Conservation (phyloP, 2,329 filamentous ascomycete genomes). For the Pseudogymnoascus sp. region DNA sequence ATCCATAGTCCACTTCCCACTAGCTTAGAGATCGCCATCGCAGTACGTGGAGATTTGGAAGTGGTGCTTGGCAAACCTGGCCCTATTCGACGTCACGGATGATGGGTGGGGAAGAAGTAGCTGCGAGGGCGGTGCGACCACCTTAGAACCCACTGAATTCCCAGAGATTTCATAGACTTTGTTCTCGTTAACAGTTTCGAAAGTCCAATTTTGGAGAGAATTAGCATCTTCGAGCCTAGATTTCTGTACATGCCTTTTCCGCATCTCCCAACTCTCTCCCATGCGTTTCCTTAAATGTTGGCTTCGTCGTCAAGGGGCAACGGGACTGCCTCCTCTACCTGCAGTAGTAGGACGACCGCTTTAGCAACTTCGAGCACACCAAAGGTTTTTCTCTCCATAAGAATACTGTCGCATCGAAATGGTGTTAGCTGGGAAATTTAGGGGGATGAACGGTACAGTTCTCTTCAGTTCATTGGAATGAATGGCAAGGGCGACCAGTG, state of each 20-base stretch:
- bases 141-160: not conserved
- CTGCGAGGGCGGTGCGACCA: slow-evolving; percentile 40
- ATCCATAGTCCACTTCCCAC: slow-evolving; percentile 43
- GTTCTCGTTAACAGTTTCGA: not conserved
- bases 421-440: not conserved
- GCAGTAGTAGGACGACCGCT: not conserved
- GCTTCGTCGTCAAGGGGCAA: slow-evolving; percentile 43
- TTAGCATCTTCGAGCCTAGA: slow-evolving; percentile 36
- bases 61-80: slow-evolving; percentile 40
- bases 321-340: slow-evolving; percentile 46
- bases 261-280: not conserved
- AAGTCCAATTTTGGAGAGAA: slow-evolving; percentile 13
- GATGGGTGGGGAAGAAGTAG: slow-evolving; percentile 39
- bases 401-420: not conserved
- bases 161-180: not conserved
- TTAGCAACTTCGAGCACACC: not conserved
- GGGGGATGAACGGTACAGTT: not conserved
- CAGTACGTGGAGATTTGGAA: slow-evolving; percentile 41
- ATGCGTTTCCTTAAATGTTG: slow-evolving; percentile 14
- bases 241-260: slow-evolving; percentile 24
- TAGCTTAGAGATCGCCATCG: slow-evolving; percentile 40
- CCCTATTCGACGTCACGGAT: slow-evolving; percentile 35
- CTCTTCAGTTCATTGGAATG: not conserved
- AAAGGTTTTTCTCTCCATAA: not conserved
- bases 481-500: not conserved